Evolutionary conservation across 2,329 filamentous ascomycete species (phyloP), one percentile per base, ranked within the genome.

Genomic region (Myrmaecium sp.): DNA sequence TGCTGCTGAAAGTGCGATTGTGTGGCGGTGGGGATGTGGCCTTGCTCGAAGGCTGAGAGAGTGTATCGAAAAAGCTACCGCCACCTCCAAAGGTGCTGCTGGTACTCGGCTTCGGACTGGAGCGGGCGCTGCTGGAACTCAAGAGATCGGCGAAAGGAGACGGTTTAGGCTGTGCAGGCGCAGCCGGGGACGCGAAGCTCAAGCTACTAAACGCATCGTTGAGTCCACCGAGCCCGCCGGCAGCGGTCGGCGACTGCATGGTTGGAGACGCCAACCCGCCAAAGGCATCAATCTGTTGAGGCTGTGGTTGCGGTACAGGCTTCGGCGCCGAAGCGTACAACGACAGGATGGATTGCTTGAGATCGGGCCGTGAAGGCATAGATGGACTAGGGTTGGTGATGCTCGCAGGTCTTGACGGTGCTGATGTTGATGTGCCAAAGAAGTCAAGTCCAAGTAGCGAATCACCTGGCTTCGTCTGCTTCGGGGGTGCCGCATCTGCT

Each of bases 301-400:
- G 73, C 16, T 61, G 55, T 13, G 54, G 48, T 13, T 53, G 48
- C 19, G 57, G 46, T 29, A 56, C 57, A 29, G 63, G 56, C 22
- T 62, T 54, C 6, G 69, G 61, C 39, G 79, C 76, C n/a, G 80
- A 72, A 44, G 82, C 82, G 47, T 98, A 98, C 10, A 98, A 66
- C 5, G 89, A 98, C 25, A 98, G 58, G 33, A 98, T 98, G 3
- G 86, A 95, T 52, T 94, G 86, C 55, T 98, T 98, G 33, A 98
- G 60, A 47, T 98, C 89, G 3, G 86, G 84, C 34, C 89, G 67
- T 23, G 83, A 91, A 40, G 79, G 74, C 8, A 66, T 64, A 11
- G 60, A 60, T 3, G 64, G 49, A 4, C 65, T 63, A 8, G 73
- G 67, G 11, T 74, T 71, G 4, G 74, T 68, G 12, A 81, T 82